Conservation (phyloP, 306 rosid genomes). For the Hippophae rhamnoides region DNA sequence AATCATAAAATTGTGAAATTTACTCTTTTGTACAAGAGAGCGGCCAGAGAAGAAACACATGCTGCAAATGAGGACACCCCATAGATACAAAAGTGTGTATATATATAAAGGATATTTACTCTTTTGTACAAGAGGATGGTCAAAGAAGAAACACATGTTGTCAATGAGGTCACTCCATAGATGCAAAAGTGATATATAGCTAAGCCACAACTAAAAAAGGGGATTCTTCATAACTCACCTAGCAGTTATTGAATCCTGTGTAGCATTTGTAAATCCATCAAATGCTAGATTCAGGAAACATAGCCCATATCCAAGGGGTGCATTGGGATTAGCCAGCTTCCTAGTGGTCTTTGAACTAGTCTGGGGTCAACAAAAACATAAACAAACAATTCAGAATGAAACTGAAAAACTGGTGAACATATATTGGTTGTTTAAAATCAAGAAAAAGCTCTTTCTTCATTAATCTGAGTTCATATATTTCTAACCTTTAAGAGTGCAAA, state of each 20-base stretch:
- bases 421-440: not conserved
- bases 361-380: slow-evolving; percentile 32
- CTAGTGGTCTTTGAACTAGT: slow-evolving; percentile 85
- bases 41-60: too few relatives aligned
- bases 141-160: too few relatives aligned
- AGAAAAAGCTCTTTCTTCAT: not conserved
- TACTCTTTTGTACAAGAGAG: too few relatives aligned
- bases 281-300: slow-evolving; percentile 91
- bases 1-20: too few relatives aligned
- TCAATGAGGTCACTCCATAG: too few relatives aligned
- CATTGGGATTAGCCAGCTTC: slow-evolving; percentile 92
- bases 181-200: too few relatives aligned
- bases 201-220: too few relatives aligned
- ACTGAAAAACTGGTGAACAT: not conserved
- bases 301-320: slow-evolving; percentile 88
- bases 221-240: slow-evolving; percentile 34
- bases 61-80: too few relatives aligned
- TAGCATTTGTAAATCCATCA: slow-evolving; percentile 99
- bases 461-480: not conserved
- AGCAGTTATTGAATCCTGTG: slow-evolving; percentile 84
- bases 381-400: slow-evolving; percentile 4
- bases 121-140: too few relatives aligned
- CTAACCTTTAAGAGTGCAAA: slow-evolving; percentile 89
- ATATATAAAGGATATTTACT: too few relatives aligned
- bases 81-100: too few relatives aligned